phyloP scores from a whole-genome alignment of 352 stramenopile genomes.

The Peronospora destructor region DNA sequence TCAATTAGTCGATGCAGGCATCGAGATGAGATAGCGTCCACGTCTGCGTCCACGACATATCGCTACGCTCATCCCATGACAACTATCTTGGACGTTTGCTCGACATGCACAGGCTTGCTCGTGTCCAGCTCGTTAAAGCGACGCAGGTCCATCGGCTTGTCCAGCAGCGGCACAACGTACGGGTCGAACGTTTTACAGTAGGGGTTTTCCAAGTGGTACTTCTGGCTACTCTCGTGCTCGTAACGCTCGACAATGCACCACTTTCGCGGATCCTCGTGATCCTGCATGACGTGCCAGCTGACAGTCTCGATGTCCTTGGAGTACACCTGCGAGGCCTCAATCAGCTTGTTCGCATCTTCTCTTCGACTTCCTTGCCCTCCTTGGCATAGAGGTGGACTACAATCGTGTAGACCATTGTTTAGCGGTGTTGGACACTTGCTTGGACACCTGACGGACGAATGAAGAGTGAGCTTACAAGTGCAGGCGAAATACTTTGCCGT shows the following conservation, averaged over 20 bases:
- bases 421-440: background rate
- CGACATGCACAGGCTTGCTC: slow-evolving; percentile 8
- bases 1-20: too few species aligned
- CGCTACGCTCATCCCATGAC: background rate
- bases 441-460: background rate
- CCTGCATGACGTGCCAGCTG: slow-evolving; percentile 30
- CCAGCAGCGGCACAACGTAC: slow-evolving; percentile 26
- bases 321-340: slow-evolving; percentile 32
- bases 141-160: slow-evolving; percentile 25
- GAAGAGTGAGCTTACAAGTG: background rate
- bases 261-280: slow-evolving; percentile 29
- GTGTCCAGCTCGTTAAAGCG: slow-evolving; percentile 34
- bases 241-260: slow-evolving; percentile 36
- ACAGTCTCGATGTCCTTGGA: slow-evolving; percentile 29
- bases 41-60: too few species aligned
- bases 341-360: slow-evolving; percentile 34
- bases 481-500: background rate
- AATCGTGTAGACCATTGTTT: slow-evolving; percentile 29
- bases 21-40: too few species aligned
- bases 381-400: slow-evolving; percentile 32
- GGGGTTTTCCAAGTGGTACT: slow-evolving; percentile 28
- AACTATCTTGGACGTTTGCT: background rate
- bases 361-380: slow-evolving; percentile 34
- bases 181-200: slow-evolving; percentile 29
- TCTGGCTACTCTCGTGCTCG: slow-evolving; percentile 29